Evolutionary conservation across 2,329 filamentous ascomycete species (phyloP).

Genomic region (Aspergillus caelatus): DNA sequence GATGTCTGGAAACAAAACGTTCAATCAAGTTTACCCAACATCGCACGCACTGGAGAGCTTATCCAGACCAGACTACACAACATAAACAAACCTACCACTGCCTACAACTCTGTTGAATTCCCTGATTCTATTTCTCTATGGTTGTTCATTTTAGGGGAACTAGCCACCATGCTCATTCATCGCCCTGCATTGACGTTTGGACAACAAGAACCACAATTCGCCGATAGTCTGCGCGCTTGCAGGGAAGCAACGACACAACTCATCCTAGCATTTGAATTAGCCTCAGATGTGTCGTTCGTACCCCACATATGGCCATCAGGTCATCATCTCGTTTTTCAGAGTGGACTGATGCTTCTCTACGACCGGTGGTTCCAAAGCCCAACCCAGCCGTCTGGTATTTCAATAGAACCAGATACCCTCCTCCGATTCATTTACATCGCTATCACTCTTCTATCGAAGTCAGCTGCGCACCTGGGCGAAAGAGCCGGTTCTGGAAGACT

Average conservation of each 20-base stretch:
- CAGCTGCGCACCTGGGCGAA: background rate
- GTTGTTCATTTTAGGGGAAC: background rate
- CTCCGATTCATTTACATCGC: too few relatives aligned
- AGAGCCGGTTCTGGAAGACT: background rate
- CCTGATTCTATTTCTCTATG: background rate
- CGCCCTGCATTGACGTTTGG: constrained; percentile 4
- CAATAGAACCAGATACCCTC: background rate
- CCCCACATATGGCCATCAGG: background rate
- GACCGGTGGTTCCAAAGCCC: background rate
- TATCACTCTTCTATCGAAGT: background rate
- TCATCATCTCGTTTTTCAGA: background rate
- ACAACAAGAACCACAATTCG: background rate
- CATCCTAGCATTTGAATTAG: background rate
- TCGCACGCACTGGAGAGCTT: too few relatives aligned
- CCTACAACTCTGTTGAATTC: background rate
- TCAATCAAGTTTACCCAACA: too few relatives aligned
- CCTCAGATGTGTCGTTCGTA: background rate
- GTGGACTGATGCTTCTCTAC: background rate
- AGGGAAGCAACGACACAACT: background rate
- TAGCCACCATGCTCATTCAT: background rate
- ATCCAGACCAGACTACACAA: too few relatives aligned
- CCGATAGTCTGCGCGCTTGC: background rate
- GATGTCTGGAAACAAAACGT: background rate
- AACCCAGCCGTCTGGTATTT: background rate
- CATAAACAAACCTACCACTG: too few relatives aligned